Evolutionary conservation across 2,329 filamentous ascomycete genomes (phyloP), one percentile per base, ranked within the genome.

Genomic region (Fusarium succisae): DNA sequence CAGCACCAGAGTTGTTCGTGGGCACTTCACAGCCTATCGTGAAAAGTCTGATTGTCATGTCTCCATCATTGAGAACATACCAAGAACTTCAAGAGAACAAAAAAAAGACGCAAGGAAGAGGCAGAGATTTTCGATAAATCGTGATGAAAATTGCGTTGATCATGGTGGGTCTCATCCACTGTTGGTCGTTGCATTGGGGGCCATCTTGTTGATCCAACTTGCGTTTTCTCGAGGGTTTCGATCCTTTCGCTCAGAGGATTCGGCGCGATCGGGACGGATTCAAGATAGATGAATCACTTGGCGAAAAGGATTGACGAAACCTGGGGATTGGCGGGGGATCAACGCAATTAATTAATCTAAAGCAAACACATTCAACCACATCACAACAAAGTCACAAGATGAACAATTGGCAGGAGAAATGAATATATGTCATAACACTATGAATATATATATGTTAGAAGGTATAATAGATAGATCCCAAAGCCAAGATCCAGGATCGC

Each of bases 381-480:
- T 7, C 7, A 9, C n/a, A 1, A 17, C 17, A 5, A 18, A 10
- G 14, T 60, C 53, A 66, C 32, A 12, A 5, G 6, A n/a, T 15
- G 1, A 13, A 30, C 6, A 24, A 20, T 8, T 20, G 18, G n/a
- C 26, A 54, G 64, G 44, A 75, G 73, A 65, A 75, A 41, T 24
- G 70, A 78, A 68, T 78, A 78, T 78, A 75, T 78, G 70, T 72
- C 75, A 69, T 70, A 69, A 45, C 44, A 68, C 59, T 70, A 75
- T 65, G 73, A 74, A 67, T 76, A 54, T 76, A 37, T 54, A 66
- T 66, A 72, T 51, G 32, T 41, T 58, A 66, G 72, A 77, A 72
- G 45, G 44, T 48, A 44, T 63, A 72, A 63, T 61, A 72, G 59
- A 63, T 53, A 62, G 57, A 74, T 76, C 67, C 76, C 69, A 66